These are phyloP conservation scores for Hibiscus syriacus DNA, from an alignment of 345 rosid genomes.

Conservation along the genomic window DNA sequence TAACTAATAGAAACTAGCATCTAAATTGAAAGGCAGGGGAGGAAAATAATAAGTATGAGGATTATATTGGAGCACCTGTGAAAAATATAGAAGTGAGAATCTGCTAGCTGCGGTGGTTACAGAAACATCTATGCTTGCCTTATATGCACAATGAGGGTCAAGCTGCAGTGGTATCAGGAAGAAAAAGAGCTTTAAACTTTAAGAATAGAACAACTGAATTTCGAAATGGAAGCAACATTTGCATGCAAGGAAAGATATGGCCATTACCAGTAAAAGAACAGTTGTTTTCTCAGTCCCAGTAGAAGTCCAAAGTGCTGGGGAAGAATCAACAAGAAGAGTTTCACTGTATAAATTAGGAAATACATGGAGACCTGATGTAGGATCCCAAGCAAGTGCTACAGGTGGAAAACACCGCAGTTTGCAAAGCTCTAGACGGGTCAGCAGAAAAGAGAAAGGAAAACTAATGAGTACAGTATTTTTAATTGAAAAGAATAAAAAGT, in stretches of 20 bases:
- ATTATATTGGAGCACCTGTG: constrained; percentile 44
- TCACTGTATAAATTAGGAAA: constrained; percentile 65
- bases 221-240: constrained; percentile 1
- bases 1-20: background rate
- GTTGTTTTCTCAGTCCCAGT: constrained; percentile 62
- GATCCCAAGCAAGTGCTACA: constrained; percentile 94
- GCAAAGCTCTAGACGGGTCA: constrained; percentile 67
- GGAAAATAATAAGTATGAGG: background rate
- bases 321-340: constrained; percentile 67
- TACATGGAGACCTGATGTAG: constrained; percentile 68
- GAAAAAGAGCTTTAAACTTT: constrained; percentile 4
- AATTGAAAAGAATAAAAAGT: background rate
- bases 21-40: background rate
- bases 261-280: constrained; percentile 64
- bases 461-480: background rate
- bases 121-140: constrained; percentile 55
- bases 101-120: constrained; percentile 62
- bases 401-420: constrained; percentile 98
- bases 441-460: constrained; percentile 9
- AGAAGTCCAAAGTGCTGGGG: constrained; percentile 76
- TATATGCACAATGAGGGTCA: constrained; percentile 97
- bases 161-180: constrained; percentile 44
- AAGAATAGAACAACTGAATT: background rate
- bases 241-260: constrained; percentile 10
- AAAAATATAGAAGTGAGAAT: constrained; percentile 64